A percentile compares a stretch with the other conserved stretches of the same genome.
These are phyloP conservation scores for Cyclotella sp. DNA, from an alignment of 108 stramenopile genomes.

Conservation along the genomic window DNA sequence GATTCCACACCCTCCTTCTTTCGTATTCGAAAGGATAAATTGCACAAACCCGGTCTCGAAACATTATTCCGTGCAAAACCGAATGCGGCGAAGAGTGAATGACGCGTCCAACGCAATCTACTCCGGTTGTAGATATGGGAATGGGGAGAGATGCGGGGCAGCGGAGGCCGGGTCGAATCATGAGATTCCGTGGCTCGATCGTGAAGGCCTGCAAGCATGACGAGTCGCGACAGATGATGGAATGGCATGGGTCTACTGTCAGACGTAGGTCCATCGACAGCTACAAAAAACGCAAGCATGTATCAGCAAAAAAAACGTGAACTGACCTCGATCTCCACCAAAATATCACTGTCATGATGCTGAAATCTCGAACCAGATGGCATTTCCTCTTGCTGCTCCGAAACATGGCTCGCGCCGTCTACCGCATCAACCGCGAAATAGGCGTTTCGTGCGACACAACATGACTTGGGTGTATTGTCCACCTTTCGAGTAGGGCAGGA, in stretches of 20 bases:
- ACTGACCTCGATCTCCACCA: slow-evolving; percentile 51
- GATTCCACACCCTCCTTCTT: not conserved
- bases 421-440: too few species aligned
- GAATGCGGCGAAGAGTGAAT: slow-evolving; percentile 38
- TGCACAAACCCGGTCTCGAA: slow-evolving; percentile 44
- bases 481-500: too few species aligned
- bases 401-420: not conserved
- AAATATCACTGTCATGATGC: slow-evolving; percentile 50
- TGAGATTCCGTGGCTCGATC: slow-evolving; percentile 34
- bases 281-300: not conserved
- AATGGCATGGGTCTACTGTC: not conserved
- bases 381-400: not conserved
- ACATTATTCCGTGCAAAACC: slow-evolving; percentile 37
- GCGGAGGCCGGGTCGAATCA: slow-evolving; percentile 48
- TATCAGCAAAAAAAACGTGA: not conserved
- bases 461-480: too few species aligned
- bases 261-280: not conserved
- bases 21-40: slow-evolving; percentile 50
- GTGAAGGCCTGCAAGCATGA: slow-evolving; percentile 26
- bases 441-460: too few species aligned
- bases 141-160: slow-evolving; percentile 21
- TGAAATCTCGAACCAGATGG: not conserved
- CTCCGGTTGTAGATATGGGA: slow-evolving; percentile 28
- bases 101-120: slow-evolving; percentile 49
- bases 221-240: not conserved